Base-by-base conservation (phyloP, 2,329 filamentous ascomycete genomes). In the Apiospora pterosperma region DNA sequence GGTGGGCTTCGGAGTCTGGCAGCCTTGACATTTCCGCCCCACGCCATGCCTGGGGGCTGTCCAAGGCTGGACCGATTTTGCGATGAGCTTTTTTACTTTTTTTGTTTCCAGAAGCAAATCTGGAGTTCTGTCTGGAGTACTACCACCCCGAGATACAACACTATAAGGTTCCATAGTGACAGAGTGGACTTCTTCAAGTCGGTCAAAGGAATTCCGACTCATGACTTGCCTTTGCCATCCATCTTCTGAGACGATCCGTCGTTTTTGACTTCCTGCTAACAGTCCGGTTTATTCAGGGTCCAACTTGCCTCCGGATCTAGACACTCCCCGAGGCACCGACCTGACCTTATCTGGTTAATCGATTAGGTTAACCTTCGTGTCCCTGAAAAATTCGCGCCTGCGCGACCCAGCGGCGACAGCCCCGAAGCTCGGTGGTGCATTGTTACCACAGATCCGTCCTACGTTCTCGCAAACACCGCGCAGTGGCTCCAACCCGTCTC, bases 361-460 rank as follows among this genome's bases (percentile, higher is more conserved):
- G 48, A 55, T 55, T 55, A 55, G 48, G 34, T 55, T 55, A 55
- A 28, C 28, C 48, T 55, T n/a, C 41, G 25, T n/a, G 28, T n/a
- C n/a, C n/a, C n/a, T n/a, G 34, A 55, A 55, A 55, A 55, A 55
- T 55, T 55, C 48, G 34, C 48, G 48, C n/a, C 48, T 55, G 25
- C 31, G 48, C 28, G 31, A 55, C 34, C 11, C 48, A 19, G 5
- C 48, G 16, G 21, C 48, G 48, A 55, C 48, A 16, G 28, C 48
- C 34, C 48, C 48, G 48, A 55, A 55, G 48, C 28, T 11, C 48
- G 48, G 48, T 55, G 16, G 16, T 55, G 28, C 28, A 55, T 55
- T 25, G 48, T 55, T 28, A 34, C 25, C 16, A 55, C 48, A 55
- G 48, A 34, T 31, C 48, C 48, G 48, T n/a, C 28, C 34, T 34